Evolutionary conservation across 2,329 filamentous ascomycete species (phyloP).

Genomic region (Claviceps sp.): DNA sequence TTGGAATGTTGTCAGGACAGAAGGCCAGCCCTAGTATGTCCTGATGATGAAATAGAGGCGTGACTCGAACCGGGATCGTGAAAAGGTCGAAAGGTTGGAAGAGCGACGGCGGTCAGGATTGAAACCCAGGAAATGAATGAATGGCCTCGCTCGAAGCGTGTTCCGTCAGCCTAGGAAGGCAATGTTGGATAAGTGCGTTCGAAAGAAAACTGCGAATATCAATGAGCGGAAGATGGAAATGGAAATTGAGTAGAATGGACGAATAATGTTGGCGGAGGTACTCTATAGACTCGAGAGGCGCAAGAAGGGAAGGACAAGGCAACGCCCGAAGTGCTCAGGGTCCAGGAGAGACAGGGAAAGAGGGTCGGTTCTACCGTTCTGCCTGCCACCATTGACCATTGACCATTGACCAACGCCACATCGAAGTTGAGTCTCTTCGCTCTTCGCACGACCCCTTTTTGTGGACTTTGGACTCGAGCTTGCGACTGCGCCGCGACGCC

Average conservation of each 20-base stretch:
- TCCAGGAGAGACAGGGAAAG: background rate
- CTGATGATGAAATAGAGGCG: background rate
- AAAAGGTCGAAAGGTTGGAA: background rate
- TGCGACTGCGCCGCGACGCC: background rate
- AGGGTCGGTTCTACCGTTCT: background rate
- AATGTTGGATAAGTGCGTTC: background rate
- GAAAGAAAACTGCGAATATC: background rate
- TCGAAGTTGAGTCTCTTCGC: too few species aligned
- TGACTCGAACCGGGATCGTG: background rate
- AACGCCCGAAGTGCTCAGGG: background rate
- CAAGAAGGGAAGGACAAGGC: background rate
- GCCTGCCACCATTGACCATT: background rate
- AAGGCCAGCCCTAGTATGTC: conserved; percentile 1
- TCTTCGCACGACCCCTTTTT: too few species aligned
- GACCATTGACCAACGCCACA: too few species aligned
- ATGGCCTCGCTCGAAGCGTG: background rate
- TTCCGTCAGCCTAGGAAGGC: background rate
- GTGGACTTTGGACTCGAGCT: background rate
- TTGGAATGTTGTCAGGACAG: background rate
- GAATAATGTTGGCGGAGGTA: background rate
- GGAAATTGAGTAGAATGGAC: background rate
- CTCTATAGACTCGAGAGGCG: background rate
- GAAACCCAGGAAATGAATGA: background rate
- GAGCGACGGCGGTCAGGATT: background rate
- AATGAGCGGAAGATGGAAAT: background rate